Evolutionary conservation across 495 filamentous ascomycete species (phyloP).

Genomic region (Chaetomium cochliodes): DNA sequence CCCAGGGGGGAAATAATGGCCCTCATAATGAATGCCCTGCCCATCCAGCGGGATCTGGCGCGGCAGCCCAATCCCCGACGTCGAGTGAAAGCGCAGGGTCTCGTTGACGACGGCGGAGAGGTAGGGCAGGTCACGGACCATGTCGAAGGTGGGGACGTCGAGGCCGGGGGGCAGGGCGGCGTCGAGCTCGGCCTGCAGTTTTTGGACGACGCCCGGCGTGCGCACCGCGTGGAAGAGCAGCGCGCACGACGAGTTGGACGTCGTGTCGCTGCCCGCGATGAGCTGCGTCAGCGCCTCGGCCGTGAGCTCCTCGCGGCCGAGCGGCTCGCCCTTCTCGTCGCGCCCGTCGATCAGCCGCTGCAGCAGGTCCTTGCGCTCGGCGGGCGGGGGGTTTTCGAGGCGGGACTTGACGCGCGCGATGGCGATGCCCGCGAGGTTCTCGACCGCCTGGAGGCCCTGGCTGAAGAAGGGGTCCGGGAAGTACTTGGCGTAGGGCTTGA

Average conservation of each 20-base stretch:
- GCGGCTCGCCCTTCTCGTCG: constrained; percentile 70
- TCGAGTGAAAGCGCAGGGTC: constrained; percentile 85
- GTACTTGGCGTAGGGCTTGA: constrained; percentile 65
- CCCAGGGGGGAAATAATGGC: constrained; percentile 68
- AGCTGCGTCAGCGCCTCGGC: constrained; percentile 88
- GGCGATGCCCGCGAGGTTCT: constrained; percentile 71
- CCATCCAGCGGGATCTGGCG: constrained; percentile 68
- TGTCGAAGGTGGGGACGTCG: constrained; percentile 66
- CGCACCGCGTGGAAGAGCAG: constrained; percentile 72
- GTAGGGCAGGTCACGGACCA: constrained; percentile 75
- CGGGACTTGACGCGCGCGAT: constrained; percentile 76
- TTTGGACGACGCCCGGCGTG: constrained; percentile 68
- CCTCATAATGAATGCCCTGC: constrained; percentile 43
- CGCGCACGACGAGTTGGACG: constrained; percentile 84
- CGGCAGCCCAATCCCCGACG: constrained; percentile 84
- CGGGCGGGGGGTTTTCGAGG: constrained; percentile 62
- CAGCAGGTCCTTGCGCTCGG: constrained; percentile 71
- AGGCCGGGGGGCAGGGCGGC: constrained; percentile 58
- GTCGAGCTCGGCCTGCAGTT: constrained; percentile 72
- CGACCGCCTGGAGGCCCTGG: constrained; percentile 60
- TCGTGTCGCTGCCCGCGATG: constrained; percentile 89
- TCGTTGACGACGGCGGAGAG: constrained; percentile 81
- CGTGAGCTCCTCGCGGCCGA: constrained; percentile 76
- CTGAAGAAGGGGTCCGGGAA: constrained; percentile 68
- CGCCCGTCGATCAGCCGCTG: constrained; percentile 83